Evolutionary conservation across 163 green algal species (phyloP).

Genomic region (Chloroidium sp.): DNA sequence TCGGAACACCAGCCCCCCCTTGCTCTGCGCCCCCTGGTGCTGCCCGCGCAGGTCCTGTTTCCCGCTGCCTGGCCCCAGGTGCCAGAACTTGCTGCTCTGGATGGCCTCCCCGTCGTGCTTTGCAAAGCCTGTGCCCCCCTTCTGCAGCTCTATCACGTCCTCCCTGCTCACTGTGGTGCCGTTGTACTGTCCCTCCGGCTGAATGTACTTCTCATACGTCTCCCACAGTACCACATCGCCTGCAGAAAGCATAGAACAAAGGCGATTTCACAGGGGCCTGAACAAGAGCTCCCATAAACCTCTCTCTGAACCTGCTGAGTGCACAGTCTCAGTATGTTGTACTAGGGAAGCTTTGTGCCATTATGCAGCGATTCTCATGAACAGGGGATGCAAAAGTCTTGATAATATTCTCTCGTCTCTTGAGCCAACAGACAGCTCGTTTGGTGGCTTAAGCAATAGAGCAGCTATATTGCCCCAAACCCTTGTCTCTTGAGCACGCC

Average conservation of each 20-base stretch:
- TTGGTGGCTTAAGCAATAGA: no score
- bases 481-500: no score
- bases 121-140: slow-evolving; percentile 84
- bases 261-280: no score
- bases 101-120: slow-evolving; percentile 64
- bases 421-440: no score
- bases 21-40: slow-evolving; percentile 34
- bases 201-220: slow-evolving; percentile 80
- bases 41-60: slow-evolving; percentile 77
- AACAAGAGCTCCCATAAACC: no score
- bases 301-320: no score
- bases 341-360: no score
- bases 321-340: no score
- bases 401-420: no score
- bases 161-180: slow-evolving; percentile 39
- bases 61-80: slow-evolving; percentile 65
- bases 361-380: no score
- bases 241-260: slow-evolving; percentile 1
- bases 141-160: slow-evolving; percentile 81
- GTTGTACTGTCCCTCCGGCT: slow-evolving; percentile 72
- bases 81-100: slow-evolving; percentile 53
- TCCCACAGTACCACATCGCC: slow-evolving; percentile 79
- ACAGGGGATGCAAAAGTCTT: no score
- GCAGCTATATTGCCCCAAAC: no score
- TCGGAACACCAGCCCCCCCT: slow-evolving; percentile 70